A percentile compares a stretch with the other conserved stretches of the same genome.
These are phyloP conservation scores for Trametes hirsuta DNA, from an alignment of 1,284 basidiomycete genomes.

Conservation along the genomic window DNA sequence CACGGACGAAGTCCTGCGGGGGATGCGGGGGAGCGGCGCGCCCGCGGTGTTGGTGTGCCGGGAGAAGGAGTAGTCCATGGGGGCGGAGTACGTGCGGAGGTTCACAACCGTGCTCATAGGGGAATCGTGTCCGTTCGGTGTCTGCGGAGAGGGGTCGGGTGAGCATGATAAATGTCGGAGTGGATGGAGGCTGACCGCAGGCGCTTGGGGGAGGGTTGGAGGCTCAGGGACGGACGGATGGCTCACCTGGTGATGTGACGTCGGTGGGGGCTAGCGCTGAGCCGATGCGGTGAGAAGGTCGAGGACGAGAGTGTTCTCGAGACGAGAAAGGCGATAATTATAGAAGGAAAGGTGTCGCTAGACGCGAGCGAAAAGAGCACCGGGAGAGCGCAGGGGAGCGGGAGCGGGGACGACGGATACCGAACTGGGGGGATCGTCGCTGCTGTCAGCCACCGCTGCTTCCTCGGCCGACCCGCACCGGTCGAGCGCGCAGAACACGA, in stretches of 20 bases:
- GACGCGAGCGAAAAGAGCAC: constrained; percentile 22
- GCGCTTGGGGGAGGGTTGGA: neutral
- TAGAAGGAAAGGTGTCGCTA: constrained; percentile 21
- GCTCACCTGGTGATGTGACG: constrained; percentile 22
- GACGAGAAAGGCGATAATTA: constrained; percentile 21
- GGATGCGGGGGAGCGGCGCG: constrained; percentile 57
- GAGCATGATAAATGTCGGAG: neutral
- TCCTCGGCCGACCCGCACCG: neutral
- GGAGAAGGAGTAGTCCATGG: constrained; percentile 37
- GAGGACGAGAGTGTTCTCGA: constrained; percentile 7
- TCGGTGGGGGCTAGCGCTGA: constrained; percentile 14
- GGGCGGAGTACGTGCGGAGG: constrained; percentile 20
- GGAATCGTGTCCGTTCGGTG: constrained; percentile 15
- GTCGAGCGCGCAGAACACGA: neutral
- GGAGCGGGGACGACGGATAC: constrained; percentile 5
- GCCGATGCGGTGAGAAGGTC: constrained; percentile 17
- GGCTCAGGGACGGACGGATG: neutral
- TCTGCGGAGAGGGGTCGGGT: constrained; percentile 1
- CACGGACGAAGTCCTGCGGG: constrained; percentile 46
- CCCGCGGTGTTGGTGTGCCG: constrained; percentile 56
- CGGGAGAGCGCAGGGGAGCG: constrained; percentile 6
- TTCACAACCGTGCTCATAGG: constrained; percentile 25
- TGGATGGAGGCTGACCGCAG: neutral
- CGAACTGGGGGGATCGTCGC: constrained; percentile 12
- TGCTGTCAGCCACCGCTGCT: constrained; percentile 6